phyloP scores from a whole-genome alignment of 768 basidiomycete species.

The Crucibulum laeve region DNA sequence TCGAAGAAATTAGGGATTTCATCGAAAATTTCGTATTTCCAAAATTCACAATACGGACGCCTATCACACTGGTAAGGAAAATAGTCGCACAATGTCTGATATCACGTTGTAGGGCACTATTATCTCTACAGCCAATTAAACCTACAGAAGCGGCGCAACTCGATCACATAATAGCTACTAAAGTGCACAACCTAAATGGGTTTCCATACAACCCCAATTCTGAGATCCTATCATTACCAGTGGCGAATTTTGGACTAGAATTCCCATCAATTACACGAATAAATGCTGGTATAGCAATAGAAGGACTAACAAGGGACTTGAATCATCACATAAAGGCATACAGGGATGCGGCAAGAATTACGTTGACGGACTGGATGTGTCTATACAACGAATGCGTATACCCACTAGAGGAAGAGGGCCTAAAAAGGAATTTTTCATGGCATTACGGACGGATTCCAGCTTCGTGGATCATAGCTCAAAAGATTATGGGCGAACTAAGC shows the following conservation, averaged over 20 bases:
- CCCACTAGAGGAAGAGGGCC: conserved; percentile 4
- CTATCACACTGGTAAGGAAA: conserved; percentile 14
- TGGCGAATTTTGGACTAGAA: conserved; percentile 13
- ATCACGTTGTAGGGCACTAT: conserved; percentile 8
- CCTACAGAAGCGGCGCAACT: conserved; percentile 10
- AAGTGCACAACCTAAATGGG: conserved; percentile 13
- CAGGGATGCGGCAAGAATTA: conserved; percentile 10
- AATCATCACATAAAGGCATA: conserved; percentile 17
- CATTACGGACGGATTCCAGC: conserved; percentile 3
- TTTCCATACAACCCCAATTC: conserved; percentile 17
- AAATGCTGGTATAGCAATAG: conserved; percentile 11
- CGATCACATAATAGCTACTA: conserved; percentile 7
- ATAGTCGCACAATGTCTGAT: conserved; percentile 17
- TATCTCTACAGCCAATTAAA: conserved; percentile 19
- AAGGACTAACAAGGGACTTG: conserved; percentile 16
- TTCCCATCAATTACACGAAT: conserved; percentile 15
- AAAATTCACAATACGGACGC: conserved; percentile 4
- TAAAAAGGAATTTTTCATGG: conserved; percentile 2
- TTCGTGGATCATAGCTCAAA: conserved; percentile 11
- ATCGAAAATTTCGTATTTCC: conserved; percentile 19
- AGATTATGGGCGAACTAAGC: background rate
- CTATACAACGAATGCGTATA: conserved; percentile 3
- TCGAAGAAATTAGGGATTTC: conserved; percentile 8
- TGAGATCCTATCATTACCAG: background rate
- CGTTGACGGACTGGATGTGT: conserved; percentile 13